These are phyloP conservation scores for Kockovaella imperatae DNA, from an alignment of 768 basidiomycete species.

Conservation along the genomic window DNA sequence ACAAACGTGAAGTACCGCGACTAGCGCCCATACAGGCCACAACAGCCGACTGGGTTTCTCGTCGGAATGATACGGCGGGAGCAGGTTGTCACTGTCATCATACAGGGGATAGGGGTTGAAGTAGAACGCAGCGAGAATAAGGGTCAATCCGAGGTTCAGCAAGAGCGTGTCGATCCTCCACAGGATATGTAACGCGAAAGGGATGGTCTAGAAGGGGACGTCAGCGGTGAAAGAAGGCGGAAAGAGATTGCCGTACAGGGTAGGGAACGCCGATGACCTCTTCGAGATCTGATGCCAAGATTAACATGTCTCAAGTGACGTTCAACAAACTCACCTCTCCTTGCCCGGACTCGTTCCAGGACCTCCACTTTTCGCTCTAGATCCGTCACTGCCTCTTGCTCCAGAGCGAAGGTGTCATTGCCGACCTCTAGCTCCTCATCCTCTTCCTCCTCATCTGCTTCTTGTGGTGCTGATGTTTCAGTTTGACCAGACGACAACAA, in stretches of 20 bases:
- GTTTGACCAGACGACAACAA: conserved; percentile 21
- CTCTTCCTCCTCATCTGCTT: not conserved
- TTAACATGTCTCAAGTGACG: not conserved
- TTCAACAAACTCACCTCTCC: conserved; percentile 29
- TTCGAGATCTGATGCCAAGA: conserved; percentile 31
- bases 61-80: not conserved
- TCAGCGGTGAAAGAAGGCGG: conserved; percentile 1
- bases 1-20: conserved; percentile 24
- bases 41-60: conserved; percentile 22
- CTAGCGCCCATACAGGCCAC: conserved; percentile 31
- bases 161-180: conserved; percentile 44
- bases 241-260: conserved; percentile 31
- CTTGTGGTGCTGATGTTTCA: not conserved
- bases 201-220: conserved; percentile 29
- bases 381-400: conserved; percentile 31
- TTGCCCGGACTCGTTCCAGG: conserved; percentile 35
- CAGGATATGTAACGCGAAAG: conserved; percentile 38
- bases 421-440: conserved; percentile 10
- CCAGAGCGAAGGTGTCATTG: conserved; percentile 5
- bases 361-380: conserved; percentile 39
- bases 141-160: conserved; percentile 41
- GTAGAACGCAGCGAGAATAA: conserved; percentile 42
- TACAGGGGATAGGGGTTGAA: conserved; percentile 42
- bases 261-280: conserved; percentile 39
- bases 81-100: conserved; percentile 6